Evolutionary conservation across 371 early-diverging fungal genomes (phyloP), one percentile per base, ranked within the genome.

Genomic region (Actinomortierella wolfii): DNA sequence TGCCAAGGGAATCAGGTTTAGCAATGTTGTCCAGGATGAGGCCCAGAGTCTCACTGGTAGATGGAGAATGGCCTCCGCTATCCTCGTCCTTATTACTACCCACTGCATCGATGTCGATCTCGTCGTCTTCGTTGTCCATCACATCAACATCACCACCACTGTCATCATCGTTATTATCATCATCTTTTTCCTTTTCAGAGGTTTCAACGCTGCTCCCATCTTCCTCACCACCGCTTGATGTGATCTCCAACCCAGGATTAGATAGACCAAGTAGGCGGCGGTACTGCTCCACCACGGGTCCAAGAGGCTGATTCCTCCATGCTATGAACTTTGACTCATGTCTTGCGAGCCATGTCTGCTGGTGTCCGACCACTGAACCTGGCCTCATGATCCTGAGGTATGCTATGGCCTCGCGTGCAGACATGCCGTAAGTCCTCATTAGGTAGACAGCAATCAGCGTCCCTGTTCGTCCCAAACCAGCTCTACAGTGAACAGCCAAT

Each of bases 381-480:
- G 89, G 89, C 8, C 89, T 63, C 61, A 89, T 69, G 42, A 88
- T 57, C 34, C 89, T 61, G 51, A 87, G 51, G 45, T 74, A 84
- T 17, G 78, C 78, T 57, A 88, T 89, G 43, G 80, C 79, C 57
- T 87, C 86, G 20, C 78, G 49, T 1, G 89, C 85, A 0, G 85
- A 78, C 64, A 86, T 79, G 48, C 77, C 68, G 67, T 83, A 86
- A 51, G 83, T 81, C 50, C 85, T 79, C 80, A 92, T 86, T 46
- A 90, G 62, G 43, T 80, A 86, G 34, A 82, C 83, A 3, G 83
- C 87, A 51, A 92, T 89, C 46, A 92, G 76, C 0, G 88, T 82
- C 5, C 93, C 93, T 0, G 93, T 92, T 55, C 93, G 78, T 15
- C 93, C 92, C 1, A 92, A 77, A 1, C 93, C 93, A 0, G 92